Evolutionary conservation across 139 green algal genomes (phyloP), one percentile per base, ranked within the genome.

Genomic region (Nannochloris sp.): DNA sequence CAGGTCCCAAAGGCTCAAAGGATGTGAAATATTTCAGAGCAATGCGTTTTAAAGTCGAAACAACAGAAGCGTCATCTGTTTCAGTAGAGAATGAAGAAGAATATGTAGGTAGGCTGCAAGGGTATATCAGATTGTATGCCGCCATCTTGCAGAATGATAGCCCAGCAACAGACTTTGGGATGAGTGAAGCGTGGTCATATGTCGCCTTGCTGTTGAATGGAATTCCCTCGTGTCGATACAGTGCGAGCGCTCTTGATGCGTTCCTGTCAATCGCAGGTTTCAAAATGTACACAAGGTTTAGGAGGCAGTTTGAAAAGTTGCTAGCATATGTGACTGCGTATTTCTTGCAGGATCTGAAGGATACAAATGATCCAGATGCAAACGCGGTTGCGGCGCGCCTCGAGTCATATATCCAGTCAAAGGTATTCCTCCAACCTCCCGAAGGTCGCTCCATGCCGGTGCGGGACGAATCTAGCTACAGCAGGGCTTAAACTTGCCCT

Each of bases 181-280:
- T 88, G 15, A 40, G 57, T 1, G 44, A 80, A 44, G 83, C 70
- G 4, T 91, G 84, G 84, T 40, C 50, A 8, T 86, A 72, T 57
- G 56, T 86, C 34, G 74, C 77, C 0, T 64, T 77, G 46, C 31
- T 79, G 44, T 73, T 90, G 15, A 90, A 90, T 68, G 16, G 36
- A 1, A 59, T 89, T 60, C 84, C 84, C 6, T 58, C 83, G 34
- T 76, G 75, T 44, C 70, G 84, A n/a, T 58, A 68, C 25, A 74
- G 71, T 9, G 81, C 78, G 46, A 82, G 78, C 19, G 84, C 84
- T 0, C 51, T 90, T 62, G 60, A 82, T 44, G 74, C 70, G 2
- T 79, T 90, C 61, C 69, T 85, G n/a, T 61, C 55, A 63, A 70
- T 79, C 55, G 83, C 79, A 1, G 83, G 79, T n/a, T 88, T 66